Base-by-base conservation (phyloP, 768 basidiomycete genomes). In the Boletus rex-veris region DNA sequence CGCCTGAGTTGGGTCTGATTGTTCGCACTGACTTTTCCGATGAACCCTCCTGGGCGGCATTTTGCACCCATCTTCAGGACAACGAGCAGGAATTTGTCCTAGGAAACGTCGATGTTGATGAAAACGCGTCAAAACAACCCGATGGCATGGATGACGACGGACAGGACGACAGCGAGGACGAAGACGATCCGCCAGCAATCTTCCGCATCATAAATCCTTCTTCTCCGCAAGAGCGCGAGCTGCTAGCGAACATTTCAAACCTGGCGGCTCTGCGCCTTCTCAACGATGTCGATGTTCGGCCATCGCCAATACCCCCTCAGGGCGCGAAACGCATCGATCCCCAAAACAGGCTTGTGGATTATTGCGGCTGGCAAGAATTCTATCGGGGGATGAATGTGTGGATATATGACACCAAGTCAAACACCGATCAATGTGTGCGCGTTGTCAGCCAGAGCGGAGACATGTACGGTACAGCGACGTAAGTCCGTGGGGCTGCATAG, bases 401-500 rank as follows among this genome's bases (percentile, higher is more conserved):
- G 90, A 77, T 91, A 48, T 92, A 90, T 63, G 89, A 91, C 62
- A 61, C 74, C 7, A 72, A 69, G 58, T 89, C 88, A 10, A 87
- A 88, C 62, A 50, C 48, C 14, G 88, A 91, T 67, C 79, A 80
- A 55, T 87, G 82, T 55, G 84, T 78, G 48, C 77, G 88, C 44
- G 73, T 87, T n/a, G 80, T 92, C 10, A 81, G 77, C 62, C 80
- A 79, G 58, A 66, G 74, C 14, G 78, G 80, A n/a, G 80, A 83
- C 57, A 68, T 83, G 57, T 90, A 90, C 60, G 87, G 88, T 28
- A 86, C 87, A 30, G 89, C 88, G 49, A 88, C 88, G 88, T 89
- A 64, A 68, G 85, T 78, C 26, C 5, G 8, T n/a, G 15, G 8
- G 21, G 37, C 40, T 31, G 18, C 26, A 31, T 5, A 24, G 28